These are phyloP conservation scores for Metarhizium rileyi DNA, from an alignment of 2,329 filamentous ascomycete species.

Conservation along the genomic window DNA sequence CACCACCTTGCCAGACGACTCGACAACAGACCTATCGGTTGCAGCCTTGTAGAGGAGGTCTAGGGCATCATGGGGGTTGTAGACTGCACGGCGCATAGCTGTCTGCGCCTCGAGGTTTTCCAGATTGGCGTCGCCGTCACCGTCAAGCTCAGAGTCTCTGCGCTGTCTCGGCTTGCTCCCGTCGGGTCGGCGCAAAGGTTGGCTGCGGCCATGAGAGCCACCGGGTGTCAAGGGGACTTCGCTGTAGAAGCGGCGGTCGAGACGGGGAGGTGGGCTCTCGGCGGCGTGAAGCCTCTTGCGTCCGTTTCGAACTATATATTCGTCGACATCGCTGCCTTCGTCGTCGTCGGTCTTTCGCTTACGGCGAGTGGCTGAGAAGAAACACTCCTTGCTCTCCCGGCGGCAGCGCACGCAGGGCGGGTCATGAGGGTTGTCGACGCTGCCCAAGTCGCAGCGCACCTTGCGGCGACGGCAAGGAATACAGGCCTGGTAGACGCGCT, in stretches of 20 bases:
- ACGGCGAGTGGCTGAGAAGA: conserved; percentile 86
- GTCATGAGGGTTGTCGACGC: conserved; percentile 87
- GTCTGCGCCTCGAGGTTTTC: conserved; percentile 56
- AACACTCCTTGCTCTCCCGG: conserved; percentile 92
- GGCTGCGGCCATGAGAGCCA: conserved; percentile 53
- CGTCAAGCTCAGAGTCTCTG: conserved; percentile 29
- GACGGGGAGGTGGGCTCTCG: conserved; percentile 28
- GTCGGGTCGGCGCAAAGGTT: conserved; percentile 56
- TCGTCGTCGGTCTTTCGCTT: conserved; percentile 72
- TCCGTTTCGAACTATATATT: conserved; percentile 64
- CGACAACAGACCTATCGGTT: conserved; percentile 44
- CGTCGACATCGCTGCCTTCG: conserved; percentile 42
- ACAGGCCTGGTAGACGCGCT: conserved; percentile 54
- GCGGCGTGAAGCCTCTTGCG: conserved; percentile 53
- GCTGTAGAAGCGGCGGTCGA: conserved; percentile 37
- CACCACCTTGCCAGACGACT: conserved; percentile 8
- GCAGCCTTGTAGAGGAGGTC: conserved; percentile 86
- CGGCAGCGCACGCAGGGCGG: conserved; percentile 90
- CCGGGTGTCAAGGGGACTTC: conserved; percentile 53
- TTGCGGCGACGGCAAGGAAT: conserved; percentile 53
- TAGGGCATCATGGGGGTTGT: conserved; percentile 85
- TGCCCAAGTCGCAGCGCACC: conserved; percentile 54
- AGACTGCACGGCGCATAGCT: conserved; percentile 64
- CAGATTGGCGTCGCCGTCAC: conserved; percentile 50
- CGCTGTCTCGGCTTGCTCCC: conserved; percentile 21